Base-by-base conservation (phyloP, 1,139 yeast species). In the Scheffersomyces stambukii region DNA sequence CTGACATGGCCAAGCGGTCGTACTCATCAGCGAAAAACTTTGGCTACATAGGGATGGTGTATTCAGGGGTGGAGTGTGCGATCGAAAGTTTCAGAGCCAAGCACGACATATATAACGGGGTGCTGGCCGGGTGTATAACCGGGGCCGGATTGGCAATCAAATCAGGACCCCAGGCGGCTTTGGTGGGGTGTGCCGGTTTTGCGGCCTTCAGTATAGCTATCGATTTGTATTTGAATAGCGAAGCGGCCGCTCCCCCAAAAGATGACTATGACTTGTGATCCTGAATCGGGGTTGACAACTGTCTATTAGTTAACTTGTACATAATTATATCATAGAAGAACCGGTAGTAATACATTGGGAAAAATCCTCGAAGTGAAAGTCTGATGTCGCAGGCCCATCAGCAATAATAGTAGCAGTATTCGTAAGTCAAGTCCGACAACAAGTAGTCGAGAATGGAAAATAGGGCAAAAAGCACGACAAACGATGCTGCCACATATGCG, bases 161-260 rank as follows among this genome's bases (percentile, higher is more conserved):
- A 52, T 78, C 91, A 23, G 98, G 98, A 1, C 98, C 98, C 2
- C 89, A 81, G 48, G 95, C 95, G 17, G 95, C 96, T 0, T 46
- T 77, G 19, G 57, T 89, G 35, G 98, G 98, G 2, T 91, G 97
- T 66, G 96, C 94, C 18, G 98, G 97, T 9, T 91, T 91, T 64
- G 97, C 98, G 10, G 95, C 95, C 4, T 91, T 91, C 54, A 82
- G 95, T 33, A 80, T 94, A 7, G 97, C 97, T 6, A 82, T 91
- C 40, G 97, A 91, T 54, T 60, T 85, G 46, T 91, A 91, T 50
- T 71, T 91, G 79, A 74, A 89, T 48, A 77, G 86, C 45, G 98
- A 91, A 45, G 74, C 83, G 46, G 81, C 82, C 6, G 76, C 76
- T 32, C 97, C 97, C 21, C 96, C 97, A 15, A 53, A 68, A 28